phyloP scores from a whole-genome alignment of 176 grass and related monocot genomes.

The Chloris gayana region DNA sequence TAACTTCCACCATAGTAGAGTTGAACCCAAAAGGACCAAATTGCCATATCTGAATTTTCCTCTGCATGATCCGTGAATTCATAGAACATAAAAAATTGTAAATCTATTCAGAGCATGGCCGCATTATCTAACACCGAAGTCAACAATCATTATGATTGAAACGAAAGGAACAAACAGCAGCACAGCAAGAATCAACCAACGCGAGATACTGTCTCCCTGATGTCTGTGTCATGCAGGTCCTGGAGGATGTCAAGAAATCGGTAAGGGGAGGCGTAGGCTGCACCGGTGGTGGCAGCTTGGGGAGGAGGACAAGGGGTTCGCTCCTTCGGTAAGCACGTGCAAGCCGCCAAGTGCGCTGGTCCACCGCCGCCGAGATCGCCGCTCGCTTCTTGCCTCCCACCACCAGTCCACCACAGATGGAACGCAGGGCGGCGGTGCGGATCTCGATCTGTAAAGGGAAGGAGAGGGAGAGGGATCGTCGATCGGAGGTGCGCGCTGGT shows the following conservation, averaged over 20 bases:
- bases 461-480: no score
- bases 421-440: no score
- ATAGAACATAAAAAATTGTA: neutral
- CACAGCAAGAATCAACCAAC: neutral
- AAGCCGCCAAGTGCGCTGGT: no score
- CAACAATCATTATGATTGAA: neutral
- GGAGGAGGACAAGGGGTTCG: no score
- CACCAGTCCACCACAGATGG: no score
- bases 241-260: slow-evolving; percentile 90
- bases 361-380: no score
- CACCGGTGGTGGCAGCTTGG: no score
- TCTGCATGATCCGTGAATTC: neutral
- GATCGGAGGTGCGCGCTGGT: no score
- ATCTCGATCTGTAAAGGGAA: no score
- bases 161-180: neutral
- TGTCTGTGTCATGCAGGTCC: slow-evolving; percentile 68
- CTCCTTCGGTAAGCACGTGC: no score
- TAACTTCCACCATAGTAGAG: neutral
- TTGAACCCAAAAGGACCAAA: neutral
- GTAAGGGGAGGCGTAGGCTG: no score
- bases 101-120: neutral
- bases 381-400: no score
- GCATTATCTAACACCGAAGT: neutral
- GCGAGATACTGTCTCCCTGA: slow-evolving; percentile 67
- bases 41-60: neutral